Evolutionary conservation across 768 basidiomycete genomes (phyloP).

Genomic region (Phlebiopsis gigantea): DNA sequence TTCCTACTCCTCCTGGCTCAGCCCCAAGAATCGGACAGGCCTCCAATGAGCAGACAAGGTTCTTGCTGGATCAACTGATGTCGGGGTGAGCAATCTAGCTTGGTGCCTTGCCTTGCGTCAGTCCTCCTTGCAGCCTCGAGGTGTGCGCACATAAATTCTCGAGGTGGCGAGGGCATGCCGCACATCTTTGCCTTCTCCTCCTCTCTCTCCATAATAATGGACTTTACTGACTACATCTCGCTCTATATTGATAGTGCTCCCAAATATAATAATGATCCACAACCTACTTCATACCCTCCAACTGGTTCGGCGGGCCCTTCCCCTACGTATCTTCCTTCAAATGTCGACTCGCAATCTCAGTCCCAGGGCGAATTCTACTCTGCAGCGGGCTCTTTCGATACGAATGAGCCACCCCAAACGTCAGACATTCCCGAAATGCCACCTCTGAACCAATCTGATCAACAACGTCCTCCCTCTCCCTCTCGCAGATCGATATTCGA

Average conservation of each 20-base stretch:
- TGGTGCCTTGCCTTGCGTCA: conserved; percentile 4
- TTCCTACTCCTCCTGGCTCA: conserved; percentile 65
- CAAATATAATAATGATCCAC: conserved; percentile 10
- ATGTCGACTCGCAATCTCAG: conserved; percentile 16
- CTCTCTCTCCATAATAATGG: background rate
- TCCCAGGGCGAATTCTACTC: conserved; percentile 16
- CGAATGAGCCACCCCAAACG: conserved; percentile 17
- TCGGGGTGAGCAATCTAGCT: conserved; percentile 51
- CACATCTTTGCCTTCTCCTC: background rate
- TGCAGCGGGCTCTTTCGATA: conserved; percentile 12
- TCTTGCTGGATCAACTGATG: conserved; percentile 77
- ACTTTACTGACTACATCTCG: conserved; percentile 5
- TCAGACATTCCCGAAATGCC: conserved; percentile 6
- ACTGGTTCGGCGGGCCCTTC: conserved; percentile 17
- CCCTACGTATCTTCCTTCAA: conserved; percentile 18
- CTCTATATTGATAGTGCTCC: conserved; percentile 7
- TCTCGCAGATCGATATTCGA: conserved; percentile 82
- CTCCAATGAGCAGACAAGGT: conserved; percentile 65
- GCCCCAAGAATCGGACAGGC: conserved; percentile 48
- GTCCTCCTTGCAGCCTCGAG: background rate
- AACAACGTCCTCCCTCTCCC: conserved; percentile 54
- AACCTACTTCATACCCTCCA: conserved; percentile 11
- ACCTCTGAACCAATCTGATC: conserved; percentile 4
- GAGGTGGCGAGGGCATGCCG: background rate
- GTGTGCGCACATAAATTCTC: background rate